Evolutionary conservation across 108 stramenopile genomes (phyloP), one percentile per base, ranked within the genome.

Genomic region (Phaeodactylum tricornutum): DNA sequence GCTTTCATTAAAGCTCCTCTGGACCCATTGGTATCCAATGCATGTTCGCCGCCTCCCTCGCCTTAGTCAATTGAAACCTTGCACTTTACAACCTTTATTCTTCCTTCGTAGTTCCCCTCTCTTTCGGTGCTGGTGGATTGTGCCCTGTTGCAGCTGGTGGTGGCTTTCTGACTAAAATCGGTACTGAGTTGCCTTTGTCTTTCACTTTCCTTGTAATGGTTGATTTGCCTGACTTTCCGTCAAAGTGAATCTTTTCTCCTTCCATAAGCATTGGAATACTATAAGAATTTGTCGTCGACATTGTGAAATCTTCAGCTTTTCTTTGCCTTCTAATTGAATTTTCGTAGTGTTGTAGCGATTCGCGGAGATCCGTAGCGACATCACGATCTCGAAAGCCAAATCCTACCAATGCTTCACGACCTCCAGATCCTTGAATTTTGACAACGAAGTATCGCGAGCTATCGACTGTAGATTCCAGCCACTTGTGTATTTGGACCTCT

Each of bases 301-400:
- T n/a, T n/a, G n/a, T n/a, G n/a, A n/a, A n/a, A n/a, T n/a, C n/a
- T 49, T 8, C 57, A 20, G 84, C 84, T 40, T 69, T 59, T 4
- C 29, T 11, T 55, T 70, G 64, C 21, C 67, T 38, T 47, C 61
- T 37, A 22, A 69, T 56, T 24, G 59, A 62, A 40, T 70, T 65
- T 41, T 66, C 53, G 56, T 74, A 89, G 51, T 83, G 76, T 23
- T 84, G 72, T 39, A 84, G 28, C 20, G 67, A 62, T 65, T 81
- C 74, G 45, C 69, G 55, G 47, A 89, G 73, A 57, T 89, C 84
- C 5, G 68, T 63, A 0, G 87, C 87, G 25, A 82, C 71, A 29
- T 71, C 63, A 21, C 87, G 69, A 36, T 89, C 87, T 27, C 81
- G 71, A 62, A 87, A 87, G 14, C 87, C 87, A 36, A 84, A 63